phyloP scores from a whole-genome alignment of 768 basidiomycete species.

The Melanogaster broomeanus region DNA sequence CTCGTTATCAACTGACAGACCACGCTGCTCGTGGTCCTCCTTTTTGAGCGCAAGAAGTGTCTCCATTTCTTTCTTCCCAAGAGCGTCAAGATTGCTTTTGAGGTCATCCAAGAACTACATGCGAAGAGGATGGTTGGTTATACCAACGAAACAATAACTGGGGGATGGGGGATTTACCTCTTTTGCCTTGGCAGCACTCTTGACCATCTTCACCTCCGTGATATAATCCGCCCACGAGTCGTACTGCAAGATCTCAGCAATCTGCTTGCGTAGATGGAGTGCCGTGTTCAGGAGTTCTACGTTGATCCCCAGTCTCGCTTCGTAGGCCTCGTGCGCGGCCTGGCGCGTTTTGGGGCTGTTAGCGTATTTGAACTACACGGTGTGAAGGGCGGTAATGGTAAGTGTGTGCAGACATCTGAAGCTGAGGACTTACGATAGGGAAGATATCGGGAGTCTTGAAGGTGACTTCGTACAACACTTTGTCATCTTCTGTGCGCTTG shows the following conservation, averaged over 20 bases:
- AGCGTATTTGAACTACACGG: slow-evolving; percentile 74
- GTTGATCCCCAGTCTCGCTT: slow-evolving; percentile 68
- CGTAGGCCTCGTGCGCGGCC: slow-evolving; percentile 64
- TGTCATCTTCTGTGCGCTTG: slow-evolving; percentile 58
- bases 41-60: slow-evolving; percentile 73
- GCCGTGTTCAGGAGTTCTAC: slow-evolving; percentile 68
- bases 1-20: slow-evolving; percentile 65
- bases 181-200: slow-evolving; percentile 60
- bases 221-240: slow-evolving; percentile 82
- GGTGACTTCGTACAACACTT: slow-evolving; percentile 69
- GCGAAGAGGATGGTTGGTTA: background rate
- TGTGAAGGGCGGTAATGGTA: background rate
- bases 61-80: slow-evolving; percentile 67
- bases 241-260: slow-evolving; percentile 70
- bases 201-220: slow-evolving; percentile 87
- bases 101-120: slow-evolving; percentile 77
- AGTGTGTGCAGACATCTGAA: no score
- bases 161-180: slow-evolving; percentile 46
- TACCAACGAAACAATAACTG: background rate
- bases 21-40: slow-evolving; percentile 63
- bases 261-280: slow-evolving; percentile 68
- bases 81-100: slow-evolving; percentile 68
- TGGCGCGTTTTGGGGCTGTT: slow-evolving; percentile 68
- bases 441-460: slow-evolving; percentile 84
- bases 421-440: slow-evolving; percentile 55